Conservation (phyloP, 306 rosid genomes). For the Vigna radiata region DNA sequence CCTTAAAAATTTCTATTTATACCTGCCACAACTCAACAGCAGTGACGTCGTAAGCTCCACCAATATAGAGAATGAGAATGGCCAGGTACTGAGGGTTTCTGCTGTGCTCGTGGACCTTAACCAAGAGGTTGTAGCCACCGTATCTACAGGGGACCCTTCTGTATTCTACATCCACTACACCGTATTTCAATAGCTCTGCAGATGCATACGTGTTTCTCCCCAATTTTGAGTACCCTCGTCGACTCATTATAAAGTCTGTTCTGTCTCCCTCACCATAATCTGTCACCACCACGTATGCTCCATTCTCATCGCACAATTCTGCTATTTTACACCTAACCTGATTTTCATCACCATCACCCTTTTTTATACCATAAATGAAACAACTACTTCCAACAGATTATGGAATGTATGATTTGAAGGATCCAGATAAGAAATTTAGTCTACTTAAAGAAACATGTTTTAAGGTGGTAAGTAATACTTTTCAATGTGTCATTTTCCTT, state of each 20-base stretch:
- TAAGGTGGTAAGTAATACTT: neutral
- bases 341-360: slow-evolving; percentile 24
- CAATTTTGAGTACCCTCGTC: slow-evolving; percentile 54
- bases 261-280: slow-evolving; percentile 60
- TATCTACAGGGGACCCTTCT: slow-evolving; percentile 63
- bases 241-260: slow-evolving; percentile 57
- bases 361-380: slow-evolving; percentile 23
- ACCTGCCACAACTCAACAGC: slow-evolving; percentile 72
- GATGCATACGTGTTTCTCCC: slow-evolving; percentile 49
- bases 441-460: neutral
- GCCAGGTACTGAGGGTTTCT: slow-evolving; percentile 70
- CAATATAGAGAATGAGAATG: slow-evolving; percentile 52
- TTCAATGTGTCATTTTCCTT: neutral
- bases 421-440: neutral
- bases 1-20: neutral
- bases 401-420: neutral
- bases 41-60: slow-evolving; percentile 67
- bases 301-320: slow-evolving; percentile 52
- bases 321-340: slow-evolving; percentile 58
- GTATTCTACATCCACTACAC: slow-evolving; percentile 58
- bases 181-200: slow-evolving; percentile 51
- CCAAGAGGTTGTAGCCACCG: slow-evolving; percentile 47
- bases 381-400: too few relatives aligned
- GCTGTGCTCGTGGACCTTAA: slow-evolving; percentile 72
- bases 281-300: slow-evolving; percentile 57